Base-by-base conservation (phyloP, 306 rosid species). In the Prunus mira region DNA sequence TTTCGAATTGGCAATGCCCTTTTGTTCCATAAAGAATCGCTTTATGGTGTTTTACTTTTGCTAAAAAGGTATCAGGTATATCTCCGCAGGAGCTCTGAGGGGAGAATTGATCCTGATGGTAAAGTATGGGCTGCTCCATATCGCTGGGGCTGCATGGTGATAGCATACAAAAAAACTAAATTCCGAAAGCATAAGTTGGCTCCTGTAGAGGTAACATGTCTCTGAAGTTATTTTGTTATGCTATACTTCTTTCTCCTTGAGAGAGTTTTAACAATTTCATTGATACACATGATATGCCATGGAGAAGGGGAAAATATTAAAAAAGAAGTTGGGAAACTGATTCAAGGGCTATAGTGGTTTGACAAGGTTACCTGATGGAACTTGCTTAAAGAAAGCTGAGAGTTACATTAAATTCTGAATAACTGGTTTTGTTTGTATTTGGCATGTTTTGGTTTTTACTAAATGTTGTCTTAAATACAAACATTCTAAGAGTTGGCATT, bases 131-230 rank as follows among this genome's bases (percentile, higher is more conserved):
- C 94, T 47, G 91, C 90, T 73, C 98, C 98, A 7, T 93, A 91
- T 79, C 86, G 98, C 77, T 93, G 91, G 97, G 96, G 98, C 67
- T 89, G 96, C 87, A 85, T 91, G 88, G 97, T 94, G 51, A 94
- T 94, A 76, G 96, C 98, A 30, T 94, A 94, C 96, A 92, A 90
- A 84, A 91, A 87, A 77, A 83, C 63, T 75, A 86, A 82, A 81
- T 94, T 94, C 82, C 93, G 55, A 75, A 86, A 86, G 83, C 84
- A 90, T 72, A 86, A 89, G 49, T 80, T 94, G 95, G 87, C 89
- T 86, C 95, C 96, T 12, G 76, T 91, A 14, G 91, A 86, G 92
- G 96, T 90, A 77, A 57, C 69, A 12, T 71, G 20, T 71, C 49
- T 77, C 65, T 3, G 28, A 74, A 46, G 10, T 25, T 18, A 15